A percentile compares a stretch with the other conserved stretches of the same genome.
Conservation (phyloP, 306 rosid genomes). For the Quercus aquifolioides region DNA sequence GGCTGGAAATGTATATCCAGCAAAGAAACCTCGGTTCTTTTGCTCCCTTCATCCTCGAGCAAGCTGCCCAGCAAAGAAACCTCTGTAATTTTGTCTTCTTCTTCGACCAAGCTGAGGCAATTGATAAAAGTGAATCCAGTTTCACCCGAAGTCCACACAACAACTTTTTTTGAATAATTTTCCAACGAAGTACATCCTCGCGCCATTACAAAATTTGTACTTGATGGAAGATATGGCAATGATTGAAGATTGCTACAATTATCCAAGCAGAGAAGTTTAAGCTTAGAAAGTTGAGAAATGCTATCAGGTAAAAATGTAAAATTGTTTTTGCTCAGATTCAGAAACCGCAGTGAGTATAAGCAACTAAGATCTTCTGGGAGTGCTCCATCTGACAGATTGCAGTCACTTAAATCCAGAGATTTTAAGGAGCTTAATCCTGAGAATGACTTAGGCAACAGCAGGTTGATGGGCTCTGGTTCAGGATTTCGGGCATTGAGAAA, state of each 20-base stretch:
- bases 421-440: background rate
- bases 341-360: too few species aligned
- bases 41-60: too few species aligned
- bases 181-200: background rate
- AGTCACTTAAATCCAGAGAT: constrained; percentile 14
- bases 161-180: background rate
- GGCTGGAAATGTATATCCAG: too few species aligned
- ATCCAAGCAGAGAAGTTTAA: background rate
- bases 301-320: background rate
- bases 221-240: background rate
- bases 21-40: too few species aligned
- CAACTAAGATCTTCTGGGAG: background rate
- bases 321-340: too few species aligned
- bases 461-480: background rate
- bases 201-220: background rate
- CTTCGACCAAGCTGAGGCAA: too few species aligned
- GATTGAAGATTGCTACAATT: background rate
- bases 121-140: too few species aligned
- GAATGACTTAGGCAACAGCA: too few species aligned
- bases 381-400: constrained; percentile 19
- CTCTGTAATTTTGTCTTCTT: too few species aligned
- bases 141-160: too few species aligned
- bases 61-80: too few species aligned
- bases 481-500: background rate
- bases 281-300: constrained; percentile 15